Evolutionary conservation across 163 green algal genomes (phyloP), one percentile per base, ranked within the genome.

Genomic region (Chloromonas sp.): DNA sequence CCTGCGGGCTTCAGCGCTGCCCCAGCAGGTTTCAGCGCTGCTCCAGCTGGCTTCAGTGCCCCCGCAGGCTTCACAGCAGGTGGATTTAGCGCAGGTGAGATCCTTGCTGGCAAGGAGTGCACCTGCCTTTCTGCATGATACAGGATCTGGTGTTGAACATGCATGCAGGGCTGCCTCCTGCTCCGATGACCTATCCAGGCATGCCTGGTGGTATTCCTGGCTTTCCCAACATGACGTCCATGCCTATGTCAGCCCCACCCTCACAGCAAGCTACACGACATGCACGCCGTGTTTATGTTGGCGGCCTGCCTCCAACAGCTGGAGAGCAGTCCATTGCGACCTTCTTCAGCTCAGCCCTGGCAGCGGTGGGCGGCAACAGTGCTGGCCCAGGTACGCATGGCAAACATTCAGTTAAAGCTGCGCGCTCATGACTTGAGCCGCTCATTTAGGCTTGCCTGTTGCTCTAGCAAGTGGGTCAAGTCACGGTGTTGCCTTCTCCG

Each of bases 281-380:
- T 87, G 97, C 97, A 0, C 82, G 88, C 57, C 89, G 96, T 8
- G 92, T 98, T 78, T 99, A 99, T 87, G 95, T 99, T 2, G 97
- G 97, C 0, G 96, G 96, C 60, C 89, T 99, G 71, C 96, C 96
- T 0, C 94, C 95, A 59, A 95, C 91, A 1, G 93, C 93, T 15
- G 96, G 92, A 61, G 97, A 99, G 86, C 86, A 96, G 70, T 94
- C 89, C 74, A 93, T 99, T 60, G 92, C 94, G 61, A 94, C 86
- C 60, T 98, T 98, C 90, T 97, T 99, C 90, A 96, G 89, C 89
- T 94, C 97, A 83, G 96, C 97, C 2, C 91, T 99, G 66, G 91
- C 94, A 14, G 96, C 95, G 5, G 90, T 99, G 2, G 96, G 95
- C 57, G 97, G 97, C 61, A 98, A 95, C 79, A 96, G 92, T 0